phyloP scores from a whole-genome alignment of 129 eudicot species.

The Scalesia atractyloides region DNA sequence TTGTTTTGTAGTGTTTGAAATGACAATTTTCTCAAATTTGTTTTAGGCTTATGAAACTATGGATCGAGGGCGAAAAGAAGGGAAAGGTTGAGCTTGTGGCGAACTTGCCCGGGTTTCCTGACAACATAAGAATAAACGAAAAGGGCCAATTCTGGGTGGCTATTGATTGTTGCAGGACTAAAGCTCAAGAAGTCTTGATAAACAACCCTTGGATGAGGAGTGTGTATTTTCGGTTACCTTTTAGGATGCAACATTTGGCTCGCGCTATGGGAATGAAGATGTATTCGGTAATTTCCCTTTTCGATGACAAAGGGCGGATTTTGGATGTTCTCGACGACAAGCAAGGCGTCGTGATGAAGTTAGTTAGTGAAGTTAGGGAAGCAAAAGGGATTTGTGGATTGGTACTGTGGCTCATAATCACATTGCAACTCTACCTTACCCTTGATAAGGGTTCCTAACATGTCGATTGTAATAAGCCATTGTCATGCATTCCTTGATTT shows the following conservation, averaged over 20 bases:
- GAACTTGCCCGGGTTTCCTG: constrained; percentile 92
- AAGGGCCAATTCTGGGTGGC: constrained; percentile 95
- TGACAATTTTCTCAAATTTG: neutral
- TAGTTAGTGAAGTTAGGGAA: constrained; percentile 92
- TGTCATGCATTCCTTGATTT: constrained; percentile 34
- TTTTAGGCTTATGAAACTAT: constrained; percentile 67
- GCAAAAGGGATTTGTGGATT: constrained; percentile 87
- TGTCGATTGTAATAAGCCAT: constrained; percentile 34
- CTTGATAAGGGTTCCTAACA: constrained; percentile 34
- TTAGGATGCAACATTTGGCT: constrained; percentile 66
- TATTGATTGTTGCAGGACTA: constrained; percentile 90
- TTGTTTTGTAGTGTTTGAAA: neutral
- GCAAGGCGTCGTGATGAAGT: constrained; percentile 78
- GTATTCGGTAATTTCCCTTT: constrained; percentile 69
- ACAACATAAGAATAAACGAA: constrained; percentile 81
- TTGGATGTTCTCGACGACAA: constrained; percentile 89
- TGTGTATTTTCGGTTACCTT: constrained; percentile 74
- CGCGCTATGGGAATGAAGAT: constrained; percentile 74
- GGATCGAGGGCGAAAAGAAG: constrained; percentile 63
- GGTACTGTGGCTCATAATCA: constrained; percentile 99
- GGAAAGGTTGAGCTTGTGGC: constrained; percentile 68
- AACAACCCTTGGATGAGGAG: constrained; percentile 89
- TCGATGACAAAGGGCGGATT: constrained; percentile 65
- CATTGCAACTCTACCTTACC: constrained; percentile 80
- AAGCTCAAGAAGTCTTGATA: constrained; percentile 64